Base-by-base conservation (phyloP, 2,329 filamentous ascomycete species). In the Colletotrichum liaoningense region DNA sequence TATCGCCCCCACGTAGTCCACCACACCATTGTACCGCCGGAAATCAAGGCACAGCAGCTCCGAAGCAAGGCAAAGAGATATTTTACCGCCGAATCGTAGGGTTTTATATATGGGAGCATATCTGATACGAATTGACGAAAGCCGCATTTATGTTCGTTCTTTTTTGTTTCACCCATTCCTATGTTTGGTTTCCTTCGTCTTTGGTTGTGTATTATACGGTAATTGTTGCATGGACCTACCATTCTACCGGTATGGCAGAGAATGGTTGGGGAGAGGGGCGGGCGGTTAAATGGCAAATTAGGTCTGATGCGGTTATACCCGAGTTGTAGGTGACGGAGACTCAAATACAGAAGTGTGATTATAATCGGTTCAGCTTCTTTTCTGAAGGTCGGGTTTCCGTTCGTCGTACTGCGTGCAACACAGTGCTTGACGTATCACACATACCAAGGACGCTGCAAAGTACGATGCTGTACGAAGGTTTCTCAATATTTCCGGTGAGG, bases 1-100 rank as follows among this genome's bases (percentile, higher is more conserved):
- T 98, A 97, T 81, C 88, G 95, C 62, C 96, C 95, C 6, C 95
- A 98, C 81, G 94, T 98, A 19, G 95, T 98, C 3, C 96, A 98
- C 83, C 95, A 98, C 80, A 96, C 94, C 19, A 89, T 89, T 59
- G 86, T 93, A 60, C 91, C 92, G 11, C 88, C 90, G 5, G 92
- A 94, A 77, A 87, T 93, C 78, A 93, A 93, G 79, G 92, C 92
- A 2, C 90, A 93, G 74, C 90, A 92, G 77, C 85, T 90, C 2
- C 86, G 89, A 77, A 92, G 86, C 78, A 92, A 91, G 79, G 88
- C 90, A 55, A 94, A 94, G 81, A 87, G 92, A 70, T 94, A 94
- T 78, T 94, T 94, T 80, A 89, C 90, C 4, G 91, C 92, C 4
- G 92, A 93, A 66, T 90, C 75, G n/a, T 72, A 49, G 42, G 19